phyloP scores from a whole-genome alignment of 768 basidiomycete genomes.

The Filobasidium floriforme region DNA sequence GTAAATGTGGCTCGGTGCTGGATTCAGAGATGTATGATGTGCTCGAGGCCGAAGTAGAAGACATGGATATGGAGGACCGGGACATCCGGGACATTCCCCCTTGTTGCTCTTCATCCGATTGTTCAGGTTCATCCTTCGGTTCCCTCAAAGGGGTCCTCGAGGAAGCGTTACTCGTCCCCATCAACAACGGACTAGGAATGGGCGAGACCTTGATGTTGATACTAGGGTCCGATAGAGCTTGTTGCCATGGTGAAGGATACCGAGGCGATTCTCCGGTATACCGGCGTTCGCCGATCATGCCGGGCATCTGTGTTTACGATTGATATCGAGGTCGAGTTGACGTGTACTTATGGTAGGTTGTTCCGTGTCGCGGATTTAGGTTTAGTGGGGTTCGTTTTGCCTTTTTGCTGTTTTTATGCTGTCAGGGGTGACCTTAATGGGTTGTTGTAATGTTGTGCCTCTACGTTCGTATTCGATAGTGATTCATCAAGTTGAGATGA shows the following conservation, averaged over 20 bases:
- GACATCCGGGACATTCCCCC: conserved; percentile 7
- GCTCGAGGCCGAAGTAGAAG: background rate
- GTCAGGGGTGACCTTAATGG: background rate
- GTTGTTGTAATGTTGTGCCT: background rate
- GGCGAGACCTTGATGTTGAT: conserved; percentile 4
- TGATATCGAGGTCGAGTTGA: background rate
- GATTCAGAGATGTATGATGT: background rate
- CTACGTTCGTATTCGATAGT: conserved; percentile 6
- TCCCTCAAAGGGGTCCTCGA: background rate
- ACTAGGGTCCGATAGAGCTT: conserved; percentile 10
- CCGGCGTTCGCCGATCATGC: conserved; percentile 17
- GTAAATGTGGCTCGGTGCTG: too few relatives aligned
- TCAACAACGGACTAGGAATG: conserved; percentile 1
- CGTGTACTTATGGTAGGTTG: background rate
- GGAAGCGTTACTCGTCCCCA: background rate
- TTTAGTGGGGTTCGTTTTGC: too few relatives aligned
- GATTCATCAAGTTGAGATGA: background rate
- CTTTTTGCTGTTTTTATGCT: too few relatives aligned
- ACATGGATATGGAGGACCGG: background rate
- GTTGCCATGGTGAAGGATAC: conserved; percentile 19
- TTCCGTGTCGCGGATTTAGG: too few relatives aligned
- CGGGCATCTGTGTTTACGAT: background rate
- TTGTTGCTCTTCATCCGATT: conserved; percentile 1
- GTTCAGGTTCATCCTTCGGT: background rate
- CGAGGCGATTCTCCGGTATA: conserved; percentile 12